Evolutionary conservation across 352 stramenopile species (phyloP), one percentile per base, ranked within the genome.

Genomic region (Phytophthora cactorum): DNA sequence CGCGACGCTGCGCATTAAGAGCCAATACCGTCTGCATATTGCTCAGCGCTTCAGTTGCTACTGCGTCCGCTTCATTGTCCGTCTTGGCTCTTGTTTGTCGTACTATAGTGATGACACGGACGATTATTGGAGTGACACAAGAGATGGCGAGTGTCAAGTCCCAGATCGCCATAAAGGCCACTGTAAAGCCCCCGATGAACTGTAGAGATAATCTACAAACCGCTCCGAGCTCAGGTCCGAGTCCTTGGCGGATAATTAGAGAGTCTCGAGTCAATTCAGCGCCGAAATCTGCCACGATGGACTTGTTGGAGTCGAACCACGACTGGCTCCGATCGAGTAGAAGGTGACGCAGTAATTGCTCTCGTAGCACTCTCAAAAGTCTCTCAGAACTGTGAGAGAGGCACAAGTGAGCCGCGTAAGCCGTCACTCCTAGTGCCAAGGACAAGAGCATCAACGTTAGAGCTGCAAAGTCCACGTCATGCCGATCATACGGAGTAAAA

Each of bases 21-120:
- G 67, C 67, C 32, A 66, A 12, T n/a, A 78, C n/a, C 12, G 68
- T 75, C 38, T 57, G 66, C 44, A 78, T 64, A 28, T 74, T 68
- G 36, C 32, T 59, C 15, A 78, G 45, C 15, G 67, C 71, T 68
- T 78, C 71, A 27, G 43, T 17, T 3, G 63, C 71, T 28, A 73
- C 55, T 8, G 38, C 44, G 28, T 66, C 57, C 1, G 62, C 70
- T 54, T 78, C 68, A 9, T 50, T 54, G 9, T 72, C 58, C 3
- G 14, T 1, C 1, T 34, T 45, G 6, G 8, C 45, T 10, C 25
- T 39, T 2, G 31, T 39, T 5, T 25, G 47, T 8, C 25, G 25
- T 5, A 61, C 32, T 5, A 25, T 36, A 25, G 9, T 9, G 6
- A 63, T 36, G 15, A 66, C 41, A 32, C 36, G 7, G 25, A 63